phyloP scores from a whole-genome alignment of 768 basidiomycete species.

The Auriscalpium orientale region DNA sequence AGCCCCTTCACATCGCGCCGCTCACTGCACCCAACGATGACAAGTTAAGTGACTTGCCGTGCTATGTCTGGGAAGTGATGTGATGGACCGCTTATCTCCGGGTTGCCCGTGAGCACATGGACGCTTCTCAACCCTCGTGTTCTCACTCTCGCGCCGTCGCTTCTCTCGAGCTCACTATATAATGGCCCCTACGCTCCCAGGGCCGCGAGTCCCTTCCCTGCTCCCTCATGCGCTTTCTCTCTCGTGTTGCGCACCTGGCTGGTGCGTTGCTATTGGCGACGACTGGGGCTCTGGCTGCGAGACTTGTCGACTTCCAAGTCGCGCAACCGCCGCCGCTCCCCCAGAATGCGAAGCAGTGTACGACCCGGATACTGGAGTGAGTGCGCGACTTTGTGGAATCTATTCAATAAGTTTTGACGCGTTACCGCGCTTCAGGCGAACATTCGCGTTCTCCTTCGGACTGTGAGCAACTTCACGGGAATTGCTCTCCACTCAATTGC shows the following conservation, averaged over 20 bases:
- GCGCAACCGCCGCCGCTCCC: slow-evolving; percentile 69
- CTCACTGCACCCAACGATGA: too few species aligned
- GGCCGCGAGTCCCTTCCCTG: background rate
- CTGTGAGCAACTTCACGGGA: slow-evolving; percentile 32
- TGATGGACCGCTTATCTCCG: too few species aligned
- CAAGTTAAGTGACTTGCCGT: too few species aligned
- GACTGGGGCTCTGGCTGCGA: slow-evolving; percentile 18
- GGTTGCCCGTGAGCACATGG: background rate
- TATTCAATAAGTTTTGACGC: background rate
- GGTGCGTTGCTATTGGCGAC: slow-evolving; percentile 7
- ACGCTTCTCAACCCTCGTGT: background rate
- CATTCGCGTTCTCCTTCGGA: slow-evolving; percentile 68
- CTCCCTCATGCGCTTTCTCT: background rate
- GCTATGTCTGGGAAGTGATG: too few species aligned
- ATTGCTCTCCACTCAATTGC: background rate
- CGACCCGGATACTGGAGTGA: slow-evolving; percentile 55
- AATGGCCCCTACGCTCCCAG: background rate
- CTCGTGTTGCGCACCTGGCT: background rate
- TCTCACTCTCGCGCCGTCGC: background rate
- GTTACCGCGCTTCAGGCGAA: slow-evolving; percentile 36
- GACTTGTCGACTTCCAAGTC: slow-evolving; percentile 60
- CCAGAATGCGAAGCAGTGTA: slow-evolving; percentile 50
- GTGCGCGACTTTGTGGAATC: slow-evolving; percentile 8
- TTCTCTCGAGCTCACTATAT: background rate
- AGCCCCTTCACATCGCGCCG: too few species aligned